Evolutionary conservation across 164 flowering plant species (phyloP), one percentile per base, ranked within the genome.

Genomic region (Magnolia kwangsiensis): DNA sequence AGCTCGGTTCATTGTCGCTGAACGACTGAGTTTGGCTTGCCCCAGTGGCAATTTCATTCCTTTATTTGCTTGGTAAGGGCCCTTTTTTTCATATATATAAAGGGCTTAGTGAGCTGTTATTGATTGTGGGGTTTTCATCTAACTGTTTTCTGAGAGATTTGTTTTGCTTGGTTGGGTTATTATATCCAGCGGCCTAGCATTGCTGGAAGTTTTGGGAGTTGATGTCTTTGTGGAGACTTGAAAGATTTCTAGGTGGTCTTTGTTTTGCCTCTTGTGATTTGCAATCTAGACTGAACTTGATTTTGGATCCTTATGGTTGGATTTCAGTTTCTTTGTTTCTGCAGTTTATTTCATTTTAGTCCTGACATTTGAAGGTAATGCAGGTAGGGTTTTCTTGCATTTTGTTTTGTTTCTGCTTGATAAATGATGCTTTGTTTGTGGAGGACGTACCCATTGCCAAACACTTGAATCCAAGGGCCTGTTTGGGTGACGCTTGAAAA

Each of bases 1-100:
- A 86, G 80, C 85, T 87, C 67, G 85, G 88, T 64, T 81, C 87
- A 3, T 37, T 88, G 75, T 71, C 80, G 19, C 77, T 87, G 69
- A 83, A 72, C 58, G 87, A 85, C 72, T 84, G 82, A 85, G 11
- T 8, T 23, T 8, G 59, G n/a, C 45, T 55, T 20, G 24, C 50
- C 73, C 13, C 10, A 8, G 45, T 14, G 31, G 63, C 68, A 9
- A 14, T 27, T 71, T 31, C 65, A 20, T 51, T 45, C 20, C 67
- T 49, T 31, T 67, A 13, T 37, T 6, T 19, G 72, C 68, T 51
- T 51, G 75, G 8, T 51, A 31, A 37, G 67, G 61, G 75, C 72
- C 77, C 73, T 13, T 51, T 70, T 68, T 78, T 67, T 75, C 13
- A 11, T 9, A 11, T 11, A 27, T 19, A 51, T 29, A 49, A 29